phyloP scores from a whole-genome alignment of 2,329 filamentous ascomycete genomes.

The Penicillium psychrosexuale region DNA sequence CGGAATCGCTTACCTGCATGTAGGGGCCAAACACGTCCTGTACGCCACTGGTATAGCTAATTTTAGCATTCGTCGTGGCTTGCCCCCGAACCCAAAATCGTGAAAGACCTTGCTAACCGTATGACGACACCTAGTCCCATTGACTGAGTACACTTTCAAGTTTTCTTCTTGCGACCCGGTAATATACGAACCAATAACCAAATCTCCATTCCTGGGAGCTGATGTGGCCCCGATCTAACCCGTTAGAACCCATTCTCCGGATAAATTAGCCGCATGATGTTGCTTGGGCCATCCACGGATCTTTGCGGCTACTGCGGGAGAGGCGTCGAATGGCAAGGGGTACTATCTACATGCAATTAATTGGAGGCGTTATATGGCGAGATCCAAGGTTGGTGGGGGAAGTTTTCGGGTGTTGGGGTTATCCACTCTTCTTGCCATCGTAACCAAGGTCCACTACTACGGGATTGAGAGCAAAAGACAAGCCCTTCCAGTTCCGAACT shows the following conservation, averaged over 20 bases:
- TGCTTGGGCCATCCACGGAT: neutral
- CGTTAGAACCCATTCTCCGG: slow-evolving; percentile 15
- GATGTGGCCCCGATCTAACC: neutral
- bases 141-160: neutral
- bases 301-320: neutral
- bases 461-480: slow-evolving; percentile 14
- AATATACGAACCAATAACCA: neutral
- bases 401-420: slow-evolving; percentile 1
- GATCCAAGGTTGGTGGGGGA: neutral
- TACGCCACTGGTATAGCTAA: slow-evolving; percentile 7
- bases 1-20: neutral
- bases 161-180: neutral
- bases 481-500: slow-evolving; percentile 6
- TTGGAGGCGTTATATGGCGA: neutral
- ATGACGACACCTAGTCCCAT: neutral
- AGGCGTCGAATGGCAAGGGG: neutral
- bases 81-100: neutral
- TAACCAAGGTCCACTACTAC: slow-evolving; percentile 18
- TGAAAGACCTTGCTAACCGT: neutral
- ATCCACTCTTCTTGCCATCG: slow-evolving; percentile 17
- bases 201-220: neutral
- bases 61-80: neutral
- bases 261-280: slow-evolving; percentile 9
- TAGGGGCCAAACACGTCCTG: slow-evolving; percentile 14
- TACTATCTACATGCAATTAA: neutral